Evolutionary conservation across 192 early-diverging fungal genomes (phyloP).

Genomic region (Linnemannia zychae): DNA sequence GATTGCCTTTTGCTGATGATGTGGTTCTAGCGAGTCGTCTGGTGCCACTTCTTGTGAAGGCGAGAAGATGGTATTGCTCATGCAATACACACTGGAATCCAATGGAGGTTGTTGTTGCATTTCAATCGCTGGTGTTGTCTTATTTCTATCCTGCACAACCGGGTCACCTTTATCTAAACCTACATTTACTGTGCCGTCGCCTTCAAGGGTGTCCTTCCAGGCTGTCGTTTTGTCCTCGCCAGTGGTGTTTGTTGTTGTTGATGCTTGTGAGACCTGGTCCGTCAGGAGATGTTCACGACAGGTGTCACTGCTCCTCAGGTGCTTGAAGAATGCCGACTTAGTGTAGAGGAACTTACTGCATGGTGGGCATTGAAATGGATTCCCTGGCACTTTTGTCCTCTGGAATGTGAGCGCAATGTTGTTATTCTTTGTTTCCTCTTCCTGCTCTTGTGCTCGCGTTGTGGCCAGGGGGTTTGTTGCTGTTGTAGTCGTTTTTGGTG

Average conservation of each 20-base stretch:
- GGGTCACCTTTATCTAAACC: not conserved
- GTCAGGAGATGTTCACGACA: conserved; percentile 10
- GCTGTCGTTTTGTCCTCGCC: not conserved
- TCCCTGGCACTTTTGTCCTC: conserved; percentile 1
- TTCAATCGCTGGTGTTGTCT: not conserved
- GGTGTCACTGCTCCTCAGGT: not conserved
- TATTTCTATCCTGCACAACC: not conserved
- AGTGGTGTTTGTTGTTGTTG: conserved; percentile 1
- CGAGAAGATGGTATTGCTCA: not conserved
- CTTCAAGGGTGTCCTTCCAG: not conserved
- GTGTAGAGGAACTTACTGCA: not conserved
- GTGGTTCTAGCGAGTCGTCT: not conserved
- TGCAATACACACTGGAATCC: not conserved
- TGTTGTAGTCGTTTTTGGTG: not conserved
- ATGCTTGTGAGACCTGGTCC: conserved; percentile 13
- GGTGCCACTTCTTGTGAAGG: not conserved
- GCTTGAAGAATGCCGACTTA: conserved; percentile 2
- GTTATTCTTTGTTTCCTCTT: conserved; percentile 8
- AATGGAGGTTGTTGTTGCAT: not conserved
- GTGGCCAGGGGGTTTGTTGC: not conserved
- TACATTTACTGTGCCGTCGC: not conserved
- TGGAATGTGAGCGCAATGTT: conserved; percentile 2
- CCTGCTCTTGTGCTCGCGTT: not conserved
- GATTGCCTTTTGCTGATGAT: no score
- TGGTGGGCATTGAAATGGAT: not conserved